These are phyloP conservation scores for Rhodotorula sp. DNA, from an alignment of 1,284 basidiomycete species.

Conservation along the genomic window DNA sequence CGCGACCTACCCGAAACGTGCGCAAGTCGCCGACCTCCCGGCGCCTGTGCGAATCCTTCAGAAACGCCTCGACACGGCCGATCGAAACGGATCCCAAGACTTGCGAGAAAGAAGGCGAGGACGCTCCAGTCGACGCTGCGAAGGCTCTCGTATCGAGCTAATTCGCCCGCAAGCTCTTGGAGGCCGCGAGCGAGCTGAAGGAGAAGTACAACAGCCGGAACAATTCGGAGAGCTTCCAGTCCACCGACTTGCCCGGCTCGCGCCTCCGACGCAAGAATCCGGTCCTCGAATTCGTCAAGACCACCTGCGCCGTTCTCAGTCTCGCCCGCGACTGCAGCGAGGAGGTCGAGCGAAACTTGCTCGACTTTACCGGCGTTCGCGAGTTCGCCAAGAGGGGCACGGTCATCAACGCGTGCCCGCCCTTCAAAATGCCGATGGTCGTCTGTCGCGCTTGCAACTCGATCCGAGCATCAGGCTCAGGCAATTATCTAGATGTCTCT, in stretches of 20 bases:
- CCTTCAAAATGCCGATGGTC: conserved; percentile 80
- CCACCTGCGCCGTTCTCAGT: conserved; percentile 72
- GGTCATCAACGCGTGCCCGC: conserved; percentile 89
- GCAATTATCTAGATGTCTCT: neutral
- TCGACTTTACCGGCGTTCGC: conserved; percentile 82
- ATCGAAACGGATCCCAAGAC: conserved; percentile 64
- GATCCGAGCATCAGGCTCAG: conserved; percentile 58
- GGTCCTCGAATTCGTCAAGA: conserved; percentile 86
- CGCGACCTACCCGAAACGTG: conserved; percentile 76
- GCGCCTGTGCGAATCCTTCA: conserved; percentile 73
- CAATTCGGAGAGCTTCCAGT: conserved; percentile 62
- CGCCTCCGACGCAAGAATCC: conserved; percentile 73
- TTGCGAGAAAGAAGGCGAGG: conserved; percentile 65
- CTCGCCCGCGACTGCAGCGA: conserved; percentile 74
- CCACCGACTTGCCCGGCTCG: conserved; percentile 85
- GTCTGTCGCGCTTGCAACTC: conserved; percentile 87
- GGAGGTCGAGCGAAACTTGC: conserved; percentile 83
- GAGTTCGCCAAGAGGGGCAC: conserved; percentile 72
- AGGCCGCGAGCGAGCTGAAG: conserved; percentile 57
- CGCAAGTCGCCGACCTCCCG: conserved; percentile 55
- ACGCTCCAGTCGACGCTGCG: conserved; percentile 59
- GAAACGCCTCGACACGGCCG: conserved; percentile 58
- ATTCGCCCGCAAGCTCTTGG: conserved; percentile 78
- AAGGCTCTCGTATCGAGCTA: conserved; percentile 73
- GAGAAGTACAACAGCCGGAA: conserved; percentile 62